phyloP scores from a whole-genome alignment of 148 eudicot genomes.

The Arbutus unedo region DNA sequence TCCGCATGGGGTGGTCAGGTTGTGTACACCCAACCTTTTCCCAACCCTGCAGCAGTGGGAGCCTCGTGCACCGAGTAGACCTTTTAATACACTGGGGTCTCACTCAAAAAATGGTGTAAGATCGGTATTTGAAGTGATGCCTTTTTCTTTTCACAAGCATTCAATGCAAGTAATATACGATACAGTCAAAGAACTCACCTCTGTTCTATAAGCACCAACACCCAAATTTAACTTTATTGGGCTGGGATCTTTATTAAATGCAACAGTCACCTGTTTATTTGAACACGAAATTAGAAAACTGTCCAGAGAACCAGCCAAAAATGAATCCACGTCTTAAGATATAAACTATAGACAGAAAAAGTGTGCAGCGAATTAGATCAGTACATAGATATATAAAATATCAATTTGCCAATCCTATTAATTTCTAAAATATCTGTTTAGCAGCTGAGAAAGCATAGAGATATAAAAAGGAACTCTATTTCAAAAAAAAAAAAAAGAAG shows the following conservation, averaged over 20 bases:
- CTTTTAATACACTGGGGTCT: background rate
- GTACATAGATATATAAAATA: background rate
- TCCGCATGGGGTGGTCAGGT: no score
- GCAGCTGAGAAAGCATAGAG: background rate
- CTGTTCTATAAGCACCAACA: slow-evolving; percentile 97
- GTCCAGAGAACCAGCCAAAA: background rate
- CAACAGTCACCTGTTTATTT: slow-evolving; percentile 80
- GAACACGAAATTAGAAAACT: slow-evolving; percentile 12
- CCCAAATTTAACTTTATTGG: slow-evolving; percentile 91
- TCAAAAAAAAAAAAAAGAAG: background rate
- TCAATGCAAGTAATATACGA: background rate
- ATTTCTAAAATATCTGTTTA: background rate
- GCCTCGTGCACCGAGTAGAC: no score
- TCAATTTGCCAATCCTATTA: background rate
- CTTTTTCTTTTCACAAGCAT: background rate
- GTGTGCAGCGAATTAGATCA: background rate
- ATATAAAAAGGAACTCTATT: no score
- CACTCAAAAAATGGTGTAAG: background rate
- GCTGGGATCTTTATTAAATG: slow-evolving; percentile 91
- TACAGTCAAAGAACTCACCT: slow-evolving; percentile 40
- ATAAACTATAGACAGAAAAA: background rate
- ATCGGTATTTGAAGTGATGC: background rate
- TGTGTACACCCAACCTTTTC: no score
- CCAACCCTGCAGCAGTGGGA: no score
- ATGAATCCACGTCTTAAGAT: background rate